Base-by-base conservation (phyloP, 768 basidiomycete species). In the Floccularia luteovirens region DNA sequence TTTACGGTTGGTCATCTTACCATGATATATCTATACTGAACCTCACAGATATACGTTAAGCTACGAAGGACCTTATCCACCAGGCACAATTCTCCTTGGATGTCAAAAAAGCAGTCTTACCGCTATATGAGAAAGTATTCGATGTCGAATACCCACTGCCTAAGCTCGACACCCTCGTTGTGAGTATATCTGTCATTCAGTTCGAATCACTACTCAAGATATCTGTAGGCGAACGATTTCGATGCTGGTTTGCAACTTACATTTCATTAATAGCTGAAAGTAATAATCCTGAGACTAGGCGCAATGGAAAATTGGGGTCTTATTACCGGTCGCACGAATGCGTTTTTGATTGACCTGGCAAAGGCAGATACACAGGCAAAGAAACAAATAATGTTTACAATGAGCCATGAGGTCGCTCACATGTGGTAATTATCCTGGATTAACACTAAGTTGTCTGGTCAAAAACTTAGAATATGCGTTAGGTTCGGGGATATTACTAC, bases 291-390 rank as follows among this genome's bases (percentile, higher is more conserved):
- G 23, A 38, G n/a, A n/a, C n/a, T 49, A 67, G 76, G 82, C 43
- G 84, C 85, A 3, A 92, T 93, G 92, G 93, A 96, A 61, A 92
- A 91, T 58, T 91, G 87, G 87, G 90, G 88, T 20, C 64, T 94
- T 42, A 96, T 96, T 55, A 93, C 85, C 11, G 93, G 92, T 14
- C 68, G 92, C 31, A 92, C 90, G 0, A 77, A 69, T 30, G 83
- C 80, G 3, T 85, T 89, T 56, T 62, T 94, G 31, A 70, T 87
- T 44, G 86, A 96, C 56, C 77, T 79, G n/a, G 67, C 82, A 55
- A 79, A 74, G 40, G 73, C 75, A 19, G 83, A 88, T 50, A 60
- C 90, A 35, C 63, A 63, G 7, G 82, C 79, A 28, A 87, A 83
- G 70, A 88, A 91, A 58, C 65, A 73, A n/a, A 77, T 94, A 41